Percentiles rank a stretch among this genome's conserved stretches.
Evolutionary conservation across 768 basidiomycete genomes (phyloP).

Genomic region (Suillus subaureus): DNA sequence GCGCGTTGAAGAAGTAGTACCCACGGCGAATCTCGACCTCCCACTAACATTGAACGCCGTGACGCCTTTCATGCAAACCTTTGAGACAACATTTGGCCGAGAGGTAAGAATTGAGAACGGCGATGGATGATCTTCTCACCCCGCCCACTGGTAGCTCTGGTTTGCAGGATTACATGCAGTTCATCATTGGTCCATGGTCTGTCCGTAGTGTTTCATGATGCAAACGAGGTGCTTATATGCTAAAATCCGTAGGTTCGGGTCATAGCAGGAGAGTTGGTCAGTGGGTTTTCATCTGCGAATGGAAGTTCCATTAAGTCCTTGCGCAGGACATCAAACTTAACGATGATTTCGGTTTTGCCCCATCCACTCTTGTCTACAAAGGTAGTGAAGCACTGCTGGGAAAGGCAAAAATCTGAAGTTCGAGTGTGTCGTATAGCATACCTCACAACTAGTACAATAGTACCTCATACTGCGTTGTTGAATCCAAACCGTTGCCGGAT

Average conservation of each 20-base stretch:
- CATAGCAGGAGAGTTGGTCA: constrained; percentile 79
- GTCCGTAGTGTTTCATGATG: constrained; percentile 19
- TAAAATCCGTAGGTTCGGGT: constrained; percentile 65
- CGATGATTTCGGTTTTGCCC: constrained; percentile 84
- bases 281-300: constrained; percentile 25
- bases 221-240: constrained; percentile 11
- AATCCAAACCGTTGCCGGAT: not conserved
- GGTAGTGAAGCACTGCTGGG: constrained; percentile 66
- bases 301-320: constrained; percentile 14
- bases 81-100: constrained; percentile 80
- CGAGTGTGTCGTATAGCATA: constrained; percentile 2
- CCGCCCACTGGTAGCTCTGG: too few relatives aligned
- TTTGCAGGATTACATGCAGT: constrained; percentile 85
- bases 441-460: not conserved
- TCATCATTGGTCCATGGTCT: constrained; percentile 90
- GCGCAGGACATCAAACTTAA: constrained; percentile 64
- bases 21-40: constrained; percentile 47
- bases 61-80: constrained; percentile 74
- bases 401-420: constrained; percentile 59
- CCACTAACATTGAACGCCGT: constrained; percentile 77
- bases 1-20: constrained; percentile 57
- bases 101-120: constrained; percentile 51
- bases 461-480: not conserved
- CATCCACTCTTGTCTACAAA: constrained; percentile 79
- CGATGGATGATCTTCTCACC: constrained; percentile 6